Evolutionary conservation across 1,284 basidiomycete genomes (phyloP).

Genomic region (Malassezia cuniculi): DNA sequence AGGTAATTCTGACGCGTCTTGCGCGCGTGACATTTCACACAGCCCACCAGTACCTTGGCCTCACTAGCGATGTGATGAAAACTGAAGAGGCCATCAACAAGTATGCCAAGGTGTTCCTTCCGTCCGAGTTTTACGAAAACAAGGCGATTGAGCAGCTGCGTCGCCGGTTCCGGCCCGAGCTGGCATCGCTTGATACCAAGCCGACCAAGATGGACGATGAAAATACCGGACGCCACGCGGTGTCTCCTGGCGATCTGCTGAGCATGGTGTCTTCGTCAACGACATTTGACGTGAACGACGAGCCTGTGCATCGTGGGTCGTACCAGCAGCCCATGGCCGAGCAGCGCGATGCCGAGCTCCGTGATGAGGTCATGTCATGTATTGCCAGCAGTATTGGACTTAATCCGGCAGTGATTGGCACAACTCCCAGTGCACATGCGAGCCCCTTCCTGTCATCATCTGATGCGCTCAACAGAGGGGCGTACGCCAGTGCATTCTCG

Average conservation of each 20-base stretch:
- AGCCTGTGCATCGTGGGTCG: slow-evolving; percentile 19
- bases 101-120: slow-evolving; percentile 85
- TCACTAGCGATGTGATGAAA: slow-evolving; percentile 86
- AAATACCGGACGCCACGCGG: slow-evolving; percentile 33
- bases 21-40: slow-evolving; percentile 89
- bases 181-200: no score
- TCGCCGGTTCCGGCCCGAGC: slow-evolving; percentile 56
- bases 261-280: slow-evolving; percentile 45
- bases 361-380: slow-evolving; percentile 87
- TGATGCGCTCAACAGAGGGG: slow-evolving; percentile 24
- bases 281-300: no score
- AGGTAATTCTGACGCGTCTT: slow-evolving; percentile 89
- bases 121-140: slow-evolving; percentile 79
- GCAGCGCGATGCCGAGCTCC: slow-evolving; percentile 59
- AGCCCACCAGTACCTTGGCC: slow-evolving; percentile 85
- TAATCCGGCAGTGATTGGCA: slow-evolving; percentile 59
- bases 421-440: slow-evolving; percentile 27
- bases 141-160: slow-evolving; percentile 78
- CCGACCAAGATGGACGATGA: no score
- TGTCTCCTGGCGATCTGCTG: slow-evolving; percentile 49
- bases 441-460: slow-evolving; percentile 25
- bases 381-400: slow-evolving; percentile 95
- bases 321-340: slow-evolving; percentile 18
- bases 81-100: slow-evolving; percentile 95
- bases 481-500: slow-evolving; percentile 68